Percentiles rank a stretch among this genome's conserved stretches.
Conservation (phyloP, 176 grass and related monocot genomes). For the barley (Hordeum vulgare) region DNA sequence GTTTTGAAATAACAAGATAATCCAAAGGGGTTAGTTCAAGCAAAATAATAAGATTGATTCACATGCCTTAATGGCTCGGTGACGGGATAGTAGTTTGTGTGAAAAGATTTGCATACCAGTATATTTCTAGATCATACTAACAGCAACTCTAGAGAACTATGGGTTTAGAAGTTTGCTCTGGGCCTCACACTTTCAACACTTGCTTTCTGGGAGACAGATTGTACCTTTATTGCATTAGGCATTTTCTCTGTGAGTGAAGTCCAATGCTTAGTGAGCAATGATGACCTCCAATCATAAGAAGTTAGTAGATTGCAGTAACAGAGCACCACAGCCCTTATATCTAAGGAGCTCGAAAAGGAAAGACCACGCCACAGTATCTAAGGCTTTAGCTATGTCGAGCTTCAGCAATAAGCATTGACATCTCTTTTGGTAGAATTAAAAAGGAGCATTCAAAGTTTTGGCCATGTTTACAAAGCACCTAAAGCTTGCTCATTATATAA, state of each 20-base stretch:
- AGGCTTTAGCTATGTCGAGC: not conserved
- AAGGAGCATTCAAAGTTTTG: not conserved
- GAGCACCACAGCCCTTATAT: not conserved
- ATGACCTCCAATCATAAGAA: not conserved
- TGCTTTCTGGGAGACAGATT: not conserved
- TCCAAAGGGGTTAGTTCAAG: constrained; percentile 11
- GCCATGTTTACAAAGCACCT: not conserved
- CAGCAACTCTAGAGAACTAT: not conserved
- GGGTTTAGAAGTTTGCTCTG: not conserved
- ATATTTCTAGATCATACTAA: not conserved
- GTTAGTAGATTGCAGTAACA: not conserved
- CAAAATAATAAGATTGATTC: not conserved
- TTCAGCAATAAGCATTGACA: not conserved
- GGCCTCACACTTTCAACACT: not conserved
- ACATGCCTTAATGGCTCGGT: not conserved
- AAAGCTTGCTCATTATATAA: not conserved
- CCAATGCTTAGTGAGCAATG: not conserved
- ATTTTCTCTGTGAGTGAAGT: not conserved
- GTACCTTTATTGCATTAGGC: not conserved
- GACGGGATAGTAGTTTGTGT: not conserved
- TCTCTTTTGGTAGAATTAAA: not conserved
- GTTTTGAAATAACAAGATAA: constrained; percentile 21
- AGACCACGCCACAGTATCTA: not conserved
- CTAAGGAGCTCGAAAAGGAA: not conserved
- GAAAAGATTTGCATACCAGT: not conserved